Percentiles rank a stretch among this genome's conserved stretches.
These are phyloP conservation scores for Geotrichum histeridarum DNA, from an alignment of 1,139 yeast species.

Conservation along the genomic window DNA sequence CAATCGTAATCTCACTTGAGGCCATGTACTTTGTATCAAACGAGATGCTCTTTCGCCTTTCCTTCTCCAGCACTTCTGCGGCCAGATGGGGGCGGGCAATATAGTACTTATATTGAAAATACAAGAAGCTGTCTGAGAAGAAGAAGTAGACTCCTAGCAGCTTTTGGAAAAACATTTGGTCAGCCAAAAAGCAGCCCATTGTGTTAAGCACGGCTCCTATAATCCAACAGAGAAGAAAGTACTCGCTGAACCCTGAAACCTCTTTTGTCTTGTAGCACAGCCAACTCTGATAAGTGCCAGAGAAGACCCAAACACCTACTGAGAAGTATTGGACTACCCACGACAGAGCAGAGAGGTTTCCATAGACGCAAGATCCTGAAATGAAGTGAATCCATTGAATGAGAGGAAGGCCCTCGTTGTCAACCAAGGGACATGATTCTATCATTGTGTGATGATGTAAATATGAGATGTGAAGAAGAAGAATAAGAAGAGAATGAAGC, in stretches of 20 bases:
- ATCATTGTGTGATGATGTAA: not conserved
- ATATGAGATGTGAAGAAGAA: not conserved
- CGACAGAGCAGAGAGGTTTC: constrained; percentile 26
- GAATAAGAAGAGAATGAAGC: too few species aligned
- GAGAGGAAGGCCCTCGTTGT: constrained; percentile 17
- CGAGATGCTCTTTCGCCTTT: constrained; percentile 4
- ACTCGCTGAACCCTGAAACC: constrained; percentile 35
- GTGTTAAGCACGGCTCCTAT: constrained; percentile 34
- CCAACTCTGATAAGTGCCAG: constrained; percentile 34
- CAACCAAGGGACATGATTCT: constrained; percentile 3
- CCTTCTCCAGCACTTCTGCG: not conserved
- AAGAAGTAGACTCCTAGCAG: constrained; percentile 30
- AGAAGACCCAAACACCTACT: constrained; percentile 32
- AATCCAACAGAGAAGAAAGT: constrained; percentile 33
- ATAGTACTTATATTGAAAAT: constrained; percentile 31
- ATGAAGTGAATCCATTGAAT: constrained; percentile 22
- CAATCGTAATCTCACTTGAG: not conserved
- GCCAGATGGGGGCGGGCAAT: constrained; percentile 18
- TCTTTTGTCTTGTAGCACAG: constrained; percentile 29
- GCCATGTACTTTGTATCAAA: not conserved
- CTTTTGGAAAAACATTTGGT: constrained; percentile 34
- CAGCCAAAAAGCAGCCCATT: constrained; percentile 33
- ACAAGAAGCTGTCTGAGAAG: constrained; percentile 28
- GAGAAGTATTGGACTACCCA: constrained; percentile 29
- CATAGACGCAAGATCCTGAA: constrained; percentile 23